Evolutionary conservation across 495 filamentous ascomycete genomes (phyloP).

Genomic region (Pyrenopolyporus hunteri): DNA sequence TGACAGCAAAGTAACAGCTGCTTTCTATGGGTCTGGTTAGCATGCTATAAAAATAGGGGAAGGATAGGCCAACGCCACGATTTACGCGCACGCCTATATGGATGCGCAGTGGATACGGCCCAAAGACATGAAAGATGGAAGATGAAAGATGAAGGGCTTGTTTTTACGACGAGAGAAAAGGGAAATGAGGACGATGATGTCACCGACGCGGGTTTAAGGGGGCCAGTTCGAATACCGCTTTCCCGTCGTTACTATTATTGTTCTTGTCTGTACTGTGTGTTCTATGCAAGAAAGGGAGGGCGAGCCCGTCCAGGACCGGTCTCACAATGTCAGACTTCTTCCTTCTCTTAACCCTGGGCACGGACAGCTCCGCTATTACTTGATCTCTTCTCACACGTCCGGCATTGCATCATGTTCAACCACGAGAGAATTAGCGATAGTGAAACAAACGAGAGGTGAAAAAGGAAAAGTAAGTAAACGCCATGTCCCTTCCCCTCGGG

Average conservation of each 20-base stretch:
- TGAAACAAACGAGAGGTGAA: not conserved
- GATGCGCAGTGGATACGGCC: not conserved
- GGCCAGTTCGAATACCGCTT: not conserved
- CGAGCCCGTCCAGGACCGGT: too few species aligned
- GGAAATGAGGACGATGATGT: not conserved
- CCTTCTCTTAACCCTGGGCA: too few species aligned
- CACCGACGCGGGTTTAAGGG: not conserved
- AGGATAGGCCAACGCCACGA: constrained; percentile 8
- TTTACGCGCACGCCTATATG: not conserved
- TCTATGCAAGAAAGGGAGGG: not conserved
- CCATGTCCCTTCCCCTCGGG: constrained; percentile 15
- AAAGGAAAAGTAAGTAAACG: constrained; percentile 5
- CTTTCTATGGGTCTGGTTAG: not conserved
- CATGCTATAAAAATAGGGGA: not conserved
- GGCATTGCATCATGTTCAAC: too few species aligned
- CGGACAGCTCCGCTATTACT: too few species aligned
- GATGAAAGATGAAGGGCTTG: not conserved
- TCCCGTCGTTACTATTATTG: not conserved
- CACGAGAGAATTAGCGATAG: not conserved
- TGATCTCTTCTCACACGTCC: too few species aligned
- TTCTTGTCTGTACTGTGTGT: too few species aligned
- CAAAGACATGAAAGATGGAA: too few species aligned
- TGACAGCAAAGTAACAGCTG: not conserved
- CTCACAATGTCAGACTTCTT: too few species aligned
- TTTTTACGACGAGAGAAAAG: not conserved